Evolutionary conservation across 2,329 filamentous ascomycete species (phyloP), one percentile per base, ranked within the genome.

Genomic region (Conoideocrella luteorostrata): DNA sequence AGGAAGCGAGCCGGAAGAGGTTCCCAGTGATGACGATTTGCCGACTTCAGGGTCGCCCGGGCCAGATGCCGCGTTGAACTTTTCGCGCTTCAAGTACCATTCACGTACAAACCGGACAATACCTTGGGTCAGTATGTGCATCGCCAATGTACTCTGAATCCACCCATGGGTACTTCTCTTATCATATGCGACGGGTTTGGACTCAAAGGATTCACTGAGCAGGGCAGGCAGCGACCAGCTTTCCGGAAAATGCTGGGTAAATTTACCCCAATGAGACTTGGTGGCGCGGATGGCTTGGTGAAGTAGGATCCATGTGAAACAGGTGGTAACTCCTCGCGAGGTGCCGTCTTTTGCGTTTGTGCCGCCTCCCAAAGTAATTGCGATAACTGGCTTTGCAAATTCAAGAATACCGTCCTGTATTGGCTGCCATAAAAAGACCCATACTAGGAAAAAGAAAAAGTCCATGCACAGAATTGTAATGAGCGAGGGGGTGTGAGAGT

Each of bases 301-400:
- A 12, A 73, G 60, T 34, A 77, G 53, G 34, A 90, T 82, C 62
- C 88, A 83, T 51, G 77, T 68, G 52, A 86, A 75, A 60, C 84
- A 88, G 32, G 84, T 77, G 40, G 86, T 72, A 37, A 87, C 79
- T 57, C 84, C 87, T 56, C 82, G 80, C 44, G 82, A 82, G 4
- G 83, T 80, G 41, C 82, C 81, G 47, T 82, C 78, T 52, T 75
- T 77, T 7, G 80, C 79, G 50, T 77, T 81, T 7, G 81, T 84
- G 47, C 88, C 88, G 47, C 89, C 90, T 49, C 90, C 90, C 10
- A 96, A 71, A 1, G 89, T 94, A 46, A 95, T 81, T 46, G 90
- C 90, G 58, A 96, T 94, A 59, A 95, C 88, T 46, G 91, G 87
- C 65, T 96, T 91, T 47, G 90, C 88, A 41, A 95, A 76, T 61